Evolutionary conservation across 2,329 filamentous ascomycete genomes (phyloP).

Genomic region (Paradendryphiella salina): DNA sequence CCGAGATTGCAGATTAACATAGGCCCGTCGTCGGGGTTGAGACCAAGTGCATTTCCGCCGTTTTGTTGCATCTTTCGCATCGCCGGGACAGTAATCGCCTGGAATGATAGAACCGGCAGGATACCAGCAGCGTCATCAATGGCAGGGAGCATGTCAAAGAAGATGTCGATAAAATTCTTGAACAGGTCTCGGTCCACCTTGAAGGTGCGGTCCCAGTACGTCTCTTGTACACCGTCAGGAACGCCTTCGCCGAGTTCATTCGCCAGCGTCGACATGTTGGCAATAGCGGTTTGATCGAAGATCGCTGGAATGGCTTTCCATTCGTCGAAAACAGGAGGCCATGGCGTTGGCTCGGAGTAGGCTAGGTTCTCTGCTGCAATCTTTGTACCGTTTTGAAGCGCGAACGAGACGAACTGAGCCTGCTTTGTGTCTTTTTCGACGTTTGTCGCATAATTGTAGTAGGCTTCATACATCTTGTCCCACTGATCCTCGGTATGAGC

Average conservation of each 20-base stretch:
- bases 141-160: conserved; percentile 28
- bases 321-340: conserved; percentile 29
- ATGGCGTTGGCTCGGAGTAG: conserved; percentile 31
- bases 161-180: conserved; percentile 25
- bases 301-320: conserved; percentile 33
- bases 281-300: conserved; percentile 29
- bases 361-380: conserved; percentile 28
- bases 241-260: conserved; percentile 21
- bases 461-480: conserved; percentile 24
- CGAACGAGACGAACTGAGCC: conserved; percentile 30
- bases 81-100: conserved; percentile 31
- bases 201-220: conserved; percentile 35
- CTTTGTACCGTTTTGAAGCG: conserved; percentile 19
- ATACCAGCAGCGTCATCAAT: conserved; percentile 27
- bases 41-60: conserved; percentile 39
- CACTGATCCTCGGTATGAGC: conserved; percentile 20
- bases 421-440: conserved; percentile 21
- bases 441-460: conserved; percentile 21
- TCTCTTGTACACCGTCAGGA: conserved; percentile 25
- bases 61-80: conserved; percentile 33
- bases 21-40: conserved; percentile 25
- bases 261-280: conserved; percentile 28
- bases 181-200: conserved; percentile 30
- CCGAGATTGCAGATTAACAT: conserved; percentile 28
- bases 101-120: conserved; percentile 33